Evolutionary conservation across 306 rosid species (phyloP).

Genomic region (Ochetophila trinervis): DNA sequence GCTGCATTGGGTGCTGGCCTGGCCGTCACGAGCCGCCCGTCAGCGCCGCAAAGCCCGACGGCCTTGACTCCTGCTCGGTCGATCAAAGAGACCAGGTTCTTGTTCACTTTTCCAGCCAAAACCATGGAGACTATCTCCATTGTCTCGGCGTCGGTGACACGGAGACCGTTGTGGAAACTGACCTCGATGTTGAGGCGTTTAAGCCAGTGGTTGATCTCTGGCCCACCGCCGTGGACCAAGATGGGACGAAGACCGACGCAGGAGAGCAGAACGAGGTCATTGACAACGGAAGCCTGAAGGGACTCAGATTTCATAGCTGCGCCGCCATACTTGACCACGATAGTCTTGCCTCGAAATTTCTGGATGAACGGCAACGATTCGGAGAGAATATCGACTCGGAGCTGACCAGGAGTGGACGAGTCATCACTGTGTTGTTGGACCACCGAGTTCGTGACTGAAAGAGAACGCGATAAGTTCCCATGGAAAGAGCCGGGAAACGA

Average conservation of each 20-base stretch:
- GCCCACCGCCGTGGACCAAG: constrained; percentile 93
- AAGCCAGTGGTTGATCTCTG: constrained; percentile 91
- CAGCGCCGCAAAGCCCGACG: constrained; percentile 80
- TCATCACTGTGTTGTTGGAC: constrained; percentile 4
- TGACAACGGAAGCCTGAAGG: constrained; percentile 85
- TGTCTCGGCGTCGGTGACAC: constrained; percentile 76
- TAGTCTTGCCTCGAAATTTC: constrained; percentile 87
- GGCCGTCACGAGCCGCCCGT: constrained; percentile 74
- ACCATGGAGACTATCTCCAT: constrained; percentile 99
- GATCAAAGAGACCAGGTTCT: constrained; percentile 65
- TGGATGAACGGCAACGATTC: constrained; percentile 96
- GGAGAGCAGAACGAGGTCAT: constrained; percentile 87
- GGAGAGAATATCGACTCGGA: constrained; percentile 85
- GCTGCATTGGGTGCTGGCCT: constrained; percentile 68
- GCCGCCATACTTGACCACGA: constrained; percentile 90
- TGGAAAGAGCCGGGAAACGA: not conserved
- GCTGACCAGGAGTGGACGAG: constrained; percentile 48
- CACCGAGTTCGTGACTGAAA: constrained; percentile 26
- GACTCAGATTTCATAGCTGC: constrained; percentile 85
- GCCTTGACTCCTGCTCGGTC: constrained; percentile 81
- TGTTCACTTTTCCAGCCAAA: constrained; percentile 82
- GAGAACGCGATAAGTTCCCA: constrained; percentile 2
- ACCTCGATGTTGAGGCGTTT: constrained; percentile 74
- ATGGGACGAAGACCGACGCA: constrained; percentile 86
- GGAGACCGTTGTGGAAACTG: constrained; percentile 82